Conservation (phyloP, 2,329 filamentous ascomycete species). For the Magnaporthiopsis incrustans region DNA sequence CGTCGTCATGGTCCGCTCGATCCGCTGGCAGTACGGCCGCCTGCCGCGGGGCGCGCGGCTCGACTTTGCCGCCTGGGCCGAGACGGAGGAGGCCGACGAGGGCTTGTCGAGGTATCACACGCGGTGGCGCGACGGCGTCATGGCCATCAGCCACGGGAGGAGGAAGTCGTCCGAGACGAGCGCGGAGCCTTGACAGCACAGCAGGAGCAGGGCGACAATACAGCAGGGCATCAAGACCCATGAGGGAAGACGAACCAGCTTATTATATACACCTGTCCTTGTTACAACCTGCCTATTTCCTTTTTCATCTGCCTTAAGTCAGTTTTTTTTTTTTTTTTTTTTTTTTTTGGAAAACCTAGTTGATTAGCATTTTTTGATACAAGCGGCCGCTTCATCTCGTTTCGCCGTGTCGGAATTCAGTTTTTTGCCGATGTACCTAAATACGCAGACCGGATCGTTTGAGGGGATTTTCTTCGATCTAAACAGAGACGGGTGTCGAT, state of each 20-base stretch:
- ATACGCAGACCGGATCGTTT: no score
- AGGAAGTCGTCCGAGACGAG: neutral
- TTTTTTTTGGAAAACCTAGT: no score
- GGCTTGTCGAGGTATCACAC: slow-evolving; percentile 3
- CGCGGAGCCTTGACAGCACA: neutral
- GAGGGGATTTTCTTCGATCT: no score
- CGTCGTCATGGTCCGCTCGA: slow-evolving; percentile 5
- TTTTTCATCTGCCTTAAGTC: neutral
- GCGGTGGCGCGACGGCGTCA: slow-evolving; percentile 2
- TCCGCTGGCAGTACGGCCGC: slow-evolving; percentile 7
- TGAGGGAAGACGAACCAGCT: neutral
- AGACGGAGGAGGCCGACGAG: slow-evolving; percentile 2
- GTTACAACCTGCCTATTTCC: neutral
- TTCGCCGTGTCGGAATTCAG: neutral
- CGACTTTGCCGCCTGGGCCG: slow-evolving; percentile 2
- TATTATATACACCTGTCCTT: neutral
- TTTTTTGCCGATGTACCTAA: neutral
- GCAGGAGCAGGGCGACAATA: neutral
- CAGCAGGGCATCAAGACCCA: neutral
- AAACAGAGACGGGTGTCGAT: neutral
- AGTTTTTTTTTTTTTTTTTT: no score
- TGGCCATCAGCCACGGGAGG: neutral
- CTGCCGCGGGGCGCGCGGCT: neutral
- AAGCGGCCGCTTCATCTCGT: neutral
- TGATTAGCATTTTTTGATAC: neutral